Evolutionary conservation across 495 filamentous ascomycete genomes (phyloP).

Genomic region (Penicillium roqueforti): DNA sequence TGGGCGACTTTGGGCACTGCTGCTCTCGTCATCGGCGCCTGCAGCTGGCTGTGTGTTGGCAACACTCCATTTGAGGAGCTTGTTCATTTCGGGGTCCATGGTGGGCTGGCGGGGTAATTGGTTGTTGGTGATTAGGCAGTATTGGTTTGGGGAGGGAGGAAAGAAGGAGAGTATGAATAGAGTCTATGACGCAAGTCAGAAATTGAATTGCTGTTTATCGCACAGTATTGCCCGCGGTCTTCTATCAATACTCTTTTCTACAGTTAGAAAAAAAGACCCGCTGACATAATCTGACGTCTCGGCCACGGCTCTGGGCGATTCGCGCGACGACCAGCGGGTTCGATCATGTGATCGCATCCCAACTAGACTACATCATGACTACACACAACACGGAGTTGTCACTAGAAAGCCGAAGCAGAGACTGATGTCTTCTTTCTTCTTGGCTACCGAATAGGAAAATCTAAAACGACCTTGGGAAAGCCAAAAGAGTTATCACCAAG

Average conservation of each 20-base stretch:
- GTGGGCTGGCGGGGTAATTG: constrained; percentile 17
- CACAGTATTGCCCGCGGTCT: background rate
- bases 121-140: constrained; percentile 1
- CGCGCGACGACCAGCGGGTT: constrained; percentile 18
- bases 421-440: background rate
- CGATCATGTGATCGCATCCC: constrained; percentile 13
- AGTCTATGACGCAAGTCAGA: background rate
- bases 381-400: too few species aligned
- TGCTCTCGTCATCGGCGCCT: constrained; percentile 20
- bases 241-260: background rate
- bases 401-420: background rate
- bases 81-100: constrained; percentile 60
- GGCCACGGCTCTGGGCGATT: constrained; percentile 17
- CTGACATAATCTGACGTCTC: constrained; percentile 15
- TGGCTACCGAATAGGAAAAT: background rate
- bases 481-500: background rate
- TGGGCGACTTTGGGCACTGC: constrained; percentile 35
- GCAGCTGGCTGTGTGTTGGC: constrained; percentile 57
- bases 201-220: background rate
- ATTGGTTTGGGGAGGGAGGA: constrained; percentile 2
- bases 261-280: background rate
- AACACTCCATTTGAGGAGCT: constrained; percentile 92
- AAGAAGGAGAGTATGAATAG: background rate
- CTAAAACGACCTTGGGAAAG: background rate
- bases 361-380: too few species aligned